Percentiles rank a stretch among this genome's conserved stretches.
Evolutionary conservation across 2,329 filamentous ascomycete species (phyloP).

Genomic region (Fusarium multiceps): DNA sequence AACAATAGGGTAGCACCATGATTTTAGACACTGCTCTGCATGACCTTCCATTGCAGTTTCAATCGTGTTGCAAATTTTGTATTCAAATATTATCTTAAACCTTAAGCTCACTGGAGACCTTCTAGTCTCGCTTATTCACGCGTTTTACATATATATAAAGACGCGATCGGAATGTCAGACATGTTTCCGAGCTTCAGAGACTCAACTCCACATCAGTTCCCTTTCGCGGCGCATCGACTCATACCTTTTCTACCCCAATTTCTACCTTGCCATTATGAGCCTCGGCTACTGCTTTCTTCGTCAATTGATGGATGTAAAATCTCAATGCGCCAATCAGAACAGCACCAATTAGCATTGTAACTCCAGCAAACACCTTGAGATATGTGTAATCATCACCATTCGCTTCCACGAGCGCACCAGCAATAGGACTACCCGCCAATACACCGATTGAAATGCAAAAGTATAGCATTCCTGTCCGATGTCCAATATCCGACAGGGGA

Average conservation of each 20-base stretch:
- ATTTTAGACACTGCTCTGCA: background rate
- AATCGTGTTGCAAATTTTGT: background rate
- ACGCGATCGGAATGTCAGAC: background rate
- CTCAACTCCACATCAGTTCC: fast-evolving
- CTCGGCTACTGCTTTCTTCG: background rate
- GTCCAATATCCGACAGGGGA: background rate
- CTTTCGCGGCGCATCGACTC: background rate
- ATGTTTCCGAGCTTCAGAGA: background rate
- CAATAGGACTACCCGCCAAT: background rate
- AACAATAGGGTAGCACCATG: background rate
- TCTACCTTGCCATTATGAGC: background rate
- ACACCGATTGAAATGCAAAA: background rate
- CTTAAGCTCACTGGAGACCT: fast-evolving
- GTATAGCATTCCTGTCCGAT: background rate
- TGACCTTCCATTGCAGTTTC: background rate
- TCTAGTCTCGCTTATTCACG: background rate
- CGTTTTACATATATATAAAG: background rate
- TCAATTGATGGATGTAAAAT: background rate
- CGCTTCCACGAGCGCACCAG: background rate
- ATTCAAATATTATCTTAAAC: fast-evolving
- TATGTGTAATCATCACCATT: background rate
- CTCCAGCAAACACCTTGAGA: background rate
- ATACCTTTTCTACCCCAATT: fast-evolving
- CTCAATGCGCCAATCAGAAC: fast-evolving
- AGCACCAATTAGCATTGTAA: background rate